Evolutionary conservation across 1,284 basidiomycete species (phyloP), one percentile per base, ranked within the genome.

Genomic region (Heterobasidion irregulare): DNA sequence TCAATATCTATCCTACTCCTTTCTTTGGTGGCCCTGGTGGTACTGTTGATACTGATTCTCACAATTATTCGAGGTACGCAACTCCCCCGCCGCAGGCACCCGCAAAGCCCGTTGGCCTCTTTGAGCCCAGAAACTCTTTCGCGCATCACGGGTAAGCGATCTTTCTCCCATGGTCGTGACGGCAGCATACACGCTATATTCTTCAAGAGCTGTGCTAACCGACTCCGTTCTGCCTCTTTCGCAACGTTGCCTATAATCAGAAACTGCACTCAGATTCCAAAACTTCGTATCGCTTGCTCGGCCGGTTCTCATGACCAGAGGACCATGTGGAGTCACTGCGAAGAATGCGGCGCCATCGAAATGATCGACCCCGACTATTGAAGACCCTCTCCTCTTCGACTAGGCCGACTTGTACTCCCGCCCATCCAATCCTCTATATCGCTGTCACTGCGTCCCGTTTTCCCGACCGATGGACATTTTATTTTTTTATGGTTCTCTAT

Each of bases 261-360:
- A 55, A 76, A 75, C 54, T 92, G 89, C 64, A 82, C 80, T 36
- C 86, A 89, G 69, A 88, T 92, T 58, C 89, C 89, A 13, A 90
- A 72, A 53, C 65, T 73, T 50, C 71, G 71, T 43, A 64, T 73
- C 57, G 70, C 71, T 0, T 72, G 71, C 56, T 67, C 70, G 13
- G 57, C 70, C 15, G 68, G 70, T 53, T 63, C 63, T 45, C 65
- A 68, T 56, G 71, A 70, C 19, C 65, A 65, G 53, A 64, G 71
- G 62, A 84, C 87, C 33, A 91, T 92, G 84, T 92, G 88, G 88
- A 86, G 83, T 62, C 84, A 86, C 67, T 92, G 89, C 69, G 86
- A 90, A 75, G 78, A 89, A 74, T 92, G 89, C 66, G 89, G 89
- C 69, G 84, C 89, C 56, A 89, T 92, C 68, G 87, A 87, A 63